Evolutionary conservation across 352 stramenopile species (phyloP).

Genomic region (Globisporangium echinulatum): DNA sequence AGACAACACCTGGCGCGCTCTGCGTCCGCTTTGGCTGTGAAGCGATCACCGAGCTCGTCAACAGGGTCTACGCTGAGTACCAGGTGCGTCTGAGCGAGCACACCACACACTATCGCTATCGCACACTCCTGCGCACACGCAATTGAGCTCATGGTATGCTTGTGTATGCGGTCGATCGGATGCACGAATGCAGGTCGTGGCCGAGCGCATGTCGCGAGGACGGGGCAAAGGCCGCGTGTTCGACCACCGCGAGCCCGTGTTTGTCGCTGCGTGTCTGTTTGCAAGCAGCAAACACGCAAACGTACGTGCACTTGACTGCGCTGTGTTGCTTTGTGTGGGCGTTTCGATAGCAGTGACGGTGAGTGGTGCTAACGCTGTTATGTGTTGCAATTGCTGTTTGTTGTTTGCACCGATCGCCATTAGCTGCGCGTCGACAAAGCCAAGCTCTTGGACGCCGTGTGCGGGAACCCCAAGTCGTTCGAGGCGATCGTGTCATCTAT

Average conservation of each 20-base stretch:
- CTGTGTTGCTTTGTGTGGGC: not conserved
- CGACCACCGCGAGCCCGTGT: constrained; percentile 43
- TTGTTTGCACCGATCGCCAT: not conserved
- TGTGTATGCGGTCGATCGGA: too few relatives aligned
- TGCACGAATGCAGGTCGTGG: constrained; percentile 10
- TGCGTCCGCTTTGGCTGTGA: constrained; percentile 75
- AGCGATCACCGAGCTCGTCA: constrained; percentile 52
- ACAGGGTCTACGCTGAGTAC: constrained; percentile 54
- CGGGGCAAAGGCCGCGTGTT: constrained; percentile 19
- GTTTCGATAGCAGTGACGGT: too few relatives aligned
- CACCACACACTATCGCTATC: too few relatives aligned
- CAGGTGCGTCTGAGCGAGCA: constrained; percentile 6
- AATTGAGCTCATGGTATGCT: too few relatives aligned
- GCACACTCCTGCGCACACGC: too few relatives aligned
- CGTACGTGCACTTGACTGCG: constrained; percentile 8
- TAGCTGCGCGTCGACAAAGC: constrained; percentile 55
- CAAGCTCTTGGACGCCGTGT: constrained; percentile 52
- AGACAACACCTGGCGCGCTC: constrained; percentile 41
- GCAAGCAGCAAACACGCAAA: constrained; percentile 61
- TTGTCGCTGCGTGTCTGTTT: constrained; percentile 60
- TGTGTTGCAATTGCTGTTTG: constrained; percentile 3
- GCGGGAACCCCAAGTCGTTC: constrained; percentile 51
- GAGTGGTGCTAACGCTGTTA: not conserved
- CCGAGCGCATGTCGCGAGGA: constrained; percentile 17
- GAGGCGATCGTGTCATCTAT: constrained; percentile 65